phyloP scores from a whole-genome alignment of 1,284 basidiomycete genomes.

The Hypsizygus ulmarius region DNA sequence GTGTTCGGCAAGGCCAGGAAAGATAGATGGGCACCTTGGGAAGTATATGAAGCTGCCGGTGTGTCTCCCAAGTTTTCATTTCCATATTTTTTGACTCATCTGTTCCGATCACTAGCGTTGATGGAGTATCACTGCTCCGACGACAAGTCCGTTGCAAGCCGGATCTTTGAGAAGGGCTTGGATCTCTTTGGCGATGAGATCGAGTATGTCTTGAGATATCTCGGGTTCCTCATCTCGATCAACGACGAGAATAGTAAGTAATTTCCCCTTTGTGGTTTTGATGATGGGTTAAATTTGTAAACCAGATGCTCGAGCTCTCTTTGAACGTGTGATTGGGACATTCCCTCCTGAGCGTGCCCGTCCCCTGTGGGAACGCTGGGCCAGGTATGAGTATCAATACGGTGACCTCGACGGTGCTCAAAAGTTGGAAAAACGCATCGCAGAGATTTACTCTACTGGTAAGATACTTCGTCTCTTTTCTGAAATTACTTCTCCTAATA shows the following conservation, averaged over 20 bases:
- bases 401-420: constrained; percentile 88
- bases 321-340: constrained; percentile 82
- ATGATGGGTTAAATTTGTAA: constrained; percentile 12
- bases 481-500: constrained; percentile 2
- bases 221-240: constrained; percentile 90
- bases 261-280: constrained; percentile 1
- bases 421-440: constrained; percentile 86
- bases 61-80: constrained; percentile 31
- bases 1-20: constrained; percentile 86
- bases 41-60: constrained; percentile 92
- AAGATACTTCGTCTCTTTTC: constrained; percentile 18
- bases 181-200: constrained; percentile 83
- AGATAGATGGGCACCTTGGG: constrained; percentile 87
- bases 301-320: constrained; percentile 90
- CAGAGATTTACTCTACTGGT: constrained; percentile 87
- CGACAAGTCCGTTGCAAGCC: constrained; percentile 79
- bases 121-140: constrained; percentile 97
- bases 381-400: constrained; percentile 92
- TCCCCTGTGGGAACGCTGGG: constrained; percentile 94
- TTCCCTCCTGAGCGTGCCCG: constrained; percentile 82
- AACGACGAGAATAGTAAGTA: constrained; percentile 92
- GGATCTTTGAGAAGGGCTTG: constrained; percentile 95
- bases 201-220: constrained; percentile 85
- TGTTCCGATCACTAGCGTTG: constrained; percentile 54
- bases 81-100: constrained; percentile 1